Percentiles rank a stretch among this genome's conserved stretches.
These are phyloP conservation scores for Termitomyces sp. DNA, from an alignment of 768 basidiomycete genomes.

Conservation along the genomic window DNA sequence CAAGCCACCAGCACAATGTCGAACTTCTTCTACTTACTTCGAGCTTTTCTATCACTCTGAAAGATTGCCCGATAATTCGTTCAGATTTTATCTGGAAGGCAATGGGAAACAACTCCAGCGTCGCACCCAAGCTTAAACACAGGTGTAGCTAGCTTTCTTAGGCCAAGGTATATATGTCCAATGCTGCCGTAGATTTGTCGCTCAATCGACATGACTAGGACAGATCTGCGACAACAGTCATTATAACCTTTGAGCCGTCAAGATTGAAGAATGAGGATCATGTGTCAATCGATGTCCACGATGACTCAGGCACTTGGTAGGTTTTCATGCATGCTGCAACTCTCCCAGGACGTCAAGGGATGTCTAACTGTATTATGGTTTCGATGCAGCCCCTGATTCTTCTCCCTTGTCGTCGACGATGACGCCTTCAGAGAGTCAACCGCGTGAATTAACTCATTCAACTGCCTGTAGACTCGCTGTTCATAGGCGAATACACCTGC, in stretches of 20 bases:
- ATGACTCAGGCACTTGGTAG: no score
- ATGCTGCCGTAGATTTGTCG: neutral
- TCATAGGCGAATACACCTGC: slow-evolving; percentile 78
- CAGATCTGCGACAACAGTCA: slow-evolving; percentile 44
- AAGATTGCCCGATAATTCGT: no score
- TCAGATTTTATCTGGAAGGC: slow-evolving; percentile 13
- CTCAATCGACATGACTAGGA: slow-evolving; percentile 23
- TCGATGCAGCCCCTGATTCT: no score
- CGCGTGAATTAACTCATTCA: slow-evolving; percentile 70
- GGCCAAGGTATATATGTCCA: slow-evolving; percentile 13
- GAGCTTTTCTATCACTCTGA: no score
- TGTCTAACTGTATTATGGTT: no score
- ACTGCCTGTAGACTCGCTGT: slow-evolving; percentile 56
- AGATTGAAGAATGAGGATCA: slow-evolving; percentile 47
- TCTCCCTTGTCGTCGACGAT: slow-evolving; percentile 26
- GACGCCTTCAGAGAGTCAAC: no score
- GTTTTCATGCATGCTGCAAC: no score
- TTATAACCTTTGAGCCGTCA: slow-evolving; percentile 47
- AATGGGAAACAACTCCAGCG: slow-evolving; percentile 2
- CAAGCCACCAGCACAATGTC: no score
- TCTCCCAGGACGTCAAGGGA: no score
- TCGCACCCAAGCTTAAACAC: neutral
- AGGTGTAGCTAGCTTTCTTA: slow-evolving; percentile 10
- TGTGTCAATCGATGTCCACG: slow-evolving; percentile 42
- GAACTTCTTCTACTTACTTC: no score